Conservation (phyloP, 2,329 filamentous ascomycete species). For the Cladosporium sp. region DNA sequence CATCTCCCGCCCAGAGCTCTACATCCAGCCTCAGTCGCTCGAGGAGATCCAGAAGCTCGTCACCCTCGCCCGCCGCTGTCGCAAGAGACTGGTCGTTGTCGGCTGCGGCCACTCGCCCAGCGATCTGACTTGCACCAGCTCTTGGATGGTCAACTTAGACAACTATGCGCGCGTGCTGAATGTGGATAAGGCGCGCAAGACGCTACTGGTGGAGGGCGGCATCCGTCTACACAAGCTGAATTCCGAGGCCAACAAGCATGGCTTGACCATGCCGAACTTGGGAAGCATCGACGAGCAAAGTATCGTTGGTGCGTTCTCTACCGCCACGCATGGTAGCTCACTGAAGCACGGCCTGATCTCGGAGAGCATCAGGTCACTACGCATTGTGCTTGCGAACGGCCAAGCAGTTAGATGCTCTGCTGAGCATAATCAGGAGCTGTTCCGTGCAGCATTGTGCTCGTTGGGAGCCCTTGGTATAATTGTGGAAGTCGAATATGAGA, state of each 20-base stretch:
- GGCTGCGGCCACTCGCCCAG: constrained; percentile 91
- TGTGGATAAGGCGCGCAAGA: constrained; percentile 60
- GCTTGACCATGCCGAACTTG: constrained; percentile 83
- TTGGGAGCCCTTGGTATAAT: constrained; percentile 89
- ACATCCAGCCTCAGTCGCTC: constrained; percentile 76
- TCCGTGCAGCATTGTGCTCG: constrained; percentile 80
- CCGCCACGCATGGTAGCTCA: constrained; percentile 88
- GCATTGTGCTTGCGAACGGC: constrained; percentile 79
- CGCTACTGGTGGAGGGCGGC: constrained; percentile 79
- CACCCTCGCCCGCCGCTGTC: constrained; percentile 72
- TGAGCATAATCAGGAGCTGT: constrained; percentile 69
- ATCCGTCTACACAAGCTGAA: constrained; percentile 76
- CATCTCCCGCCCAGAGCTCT: constrained; percentile 82
- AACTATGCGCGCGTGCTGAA: constrained; percentile 68
- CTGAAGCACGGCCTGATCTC: constrained; percentile 79
- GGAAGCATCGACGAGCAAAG: constrained; percentile 95
- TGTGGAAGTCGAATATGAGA: constrained; percentile 79
- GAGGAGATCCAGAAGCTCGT: constrained; percentile 80
- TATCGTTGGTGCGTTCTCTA: constrained; percentile 86
- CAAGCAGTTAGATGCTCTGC: constrained; percentile 65
- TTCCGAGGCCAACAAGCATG: constrained; percentile 66
- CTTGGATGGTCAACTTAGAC: constrained; percentile 94
- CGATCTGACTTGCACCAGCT: constrained; percentile 85
- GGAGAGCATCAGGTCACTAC: constrained; percentile 68
- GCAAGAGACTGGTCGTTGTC: constrained; percentile 77